These are phyloP conservation scores for Crithidia brevicula DNA, from an alignment of 208 protist species.

Conservation along the genomic window DNA sequence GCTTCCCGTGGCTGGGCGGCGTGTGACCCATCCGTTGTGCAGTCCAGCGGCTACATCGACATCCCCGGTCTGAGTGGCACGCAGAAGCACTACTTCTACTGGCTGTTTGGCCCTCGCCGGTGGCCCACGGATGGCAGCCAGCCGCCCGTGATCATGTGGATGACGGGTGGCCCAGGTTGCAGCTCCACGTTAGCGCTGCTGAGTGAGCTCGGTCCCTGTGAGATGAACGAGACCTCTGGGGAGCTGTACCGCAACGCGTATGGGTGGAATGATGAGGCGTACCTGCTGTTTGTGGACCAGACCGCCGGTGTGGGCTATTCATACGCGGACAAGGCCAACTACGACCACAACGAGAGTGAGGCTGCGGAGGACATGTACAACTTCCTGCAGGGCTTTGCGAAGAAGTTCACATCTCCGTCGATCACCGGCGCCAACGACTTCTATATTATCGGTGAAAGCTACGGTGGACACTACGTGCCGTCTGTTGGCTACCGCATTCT, in stretches of 20 bases:
- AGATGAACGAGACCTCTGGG: conserved; percentile 51
- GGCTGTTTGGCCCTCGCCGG: conserved; percentile 74
- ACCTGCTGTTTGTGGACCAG: conserved; percentile 92
- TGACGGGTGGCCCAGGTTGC: conserved; percentile 93
- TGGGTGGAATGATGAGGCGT: conserved; percentile 83
- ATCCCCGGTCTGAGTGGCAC: conserved; percentile 46
- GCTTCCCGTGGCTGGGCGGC: conserved; percentile 31
- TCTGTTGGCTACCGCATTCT: conserved; percentile 49
- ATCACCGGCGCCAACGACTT: conserved; percentile 70
- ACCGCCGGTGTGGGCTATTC: conserved; percentile 90
- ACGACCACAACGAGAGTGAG: conserved; percentile 62
- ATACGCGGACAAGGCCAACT: conserved; percentile 52
- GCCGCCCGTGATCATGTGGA: conserved; percentile 88
- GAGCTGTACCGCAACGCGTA: conserved; percentile 61
- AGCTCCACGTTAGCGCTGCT: conserved; percentile 66
- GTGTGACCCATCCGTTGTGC: conserved; percentile 54
- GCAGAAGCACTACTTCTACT: conserved; percentile 89
- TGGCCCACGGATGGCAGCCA: conserved; percentile 35
- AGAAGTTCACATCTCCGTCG: conserved; percentile 36
- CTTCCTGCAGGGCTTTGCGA: conserved; percentile 79
- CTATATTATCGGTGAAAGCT: conserved; percentile 84
- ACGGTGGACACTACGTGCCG: conserved; percentile 85
- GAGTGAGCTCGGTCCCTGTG: conserved; percentile 83
- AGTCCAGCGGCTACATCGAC: conserved; percentile 78
- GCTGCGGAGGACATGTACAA: conserved; percentile 89